Conservation (phyloP, 495 filamentous ascomycete genomes). For the Neurospora sp. region DNA sequence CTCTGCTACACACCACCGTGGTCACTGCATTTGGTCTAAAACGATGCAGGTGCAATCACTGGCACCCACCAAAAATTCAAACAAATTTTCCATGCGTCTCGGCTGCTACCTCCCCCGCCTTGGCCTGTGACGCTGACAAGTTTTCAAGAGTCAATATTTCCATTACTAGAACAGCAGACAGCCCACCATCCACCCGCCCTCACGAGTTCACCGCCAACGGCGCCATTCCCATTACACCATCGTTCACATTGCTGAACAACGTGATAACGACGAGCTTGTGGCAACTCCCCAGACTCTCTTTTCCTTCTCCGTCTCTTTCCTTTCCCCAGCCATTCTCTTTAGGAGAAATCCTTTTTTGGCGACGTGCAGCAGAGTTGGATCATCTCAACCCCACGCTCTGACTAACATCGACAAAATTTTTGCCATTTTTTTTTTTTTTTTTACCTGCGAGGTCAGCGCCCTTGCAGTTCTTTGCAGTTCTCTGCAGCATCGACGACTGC, state of each 20-base stretch:
- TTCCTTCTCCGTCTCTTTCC: background rate
- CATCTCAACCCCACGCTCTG: background rate
- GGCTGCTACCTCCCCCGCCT: background rate
- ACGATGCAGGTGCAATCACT: background rate
- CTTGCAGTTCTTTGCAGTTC: background rate
- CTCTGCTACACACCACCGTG: background rate
- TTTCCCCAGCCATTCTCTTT: background rate
- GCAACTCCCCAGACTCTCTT: background rate
- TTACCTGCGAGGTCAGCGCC: background rate
- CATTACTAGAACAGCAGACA: background rate
- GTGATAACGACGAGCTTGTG: background rate
- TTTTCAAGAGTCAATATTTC: background rate
- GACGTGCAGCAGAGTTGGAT: background rate
- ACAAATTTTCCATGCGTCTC: background rate
- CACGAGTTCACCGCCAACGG: background rate
- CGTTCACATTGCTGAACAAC: background rate
- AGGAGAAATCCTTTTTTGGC: background rate
- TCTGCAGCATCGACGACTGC: background rate
- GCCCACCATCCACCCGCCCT: background rate
- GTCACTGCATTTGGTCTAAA: background rate
- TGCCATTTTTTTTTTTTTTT: background rate
- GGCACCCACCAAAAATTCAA: background rate
- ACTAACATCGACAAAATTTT: background rate
- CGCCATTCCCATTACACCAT: background rate
- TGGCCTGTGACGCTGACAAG: background rate